Evolutionary conservation across 176 grass and related monocot genomes (phyloP).

Genomic region (Tuctoria greenei): DNA sequence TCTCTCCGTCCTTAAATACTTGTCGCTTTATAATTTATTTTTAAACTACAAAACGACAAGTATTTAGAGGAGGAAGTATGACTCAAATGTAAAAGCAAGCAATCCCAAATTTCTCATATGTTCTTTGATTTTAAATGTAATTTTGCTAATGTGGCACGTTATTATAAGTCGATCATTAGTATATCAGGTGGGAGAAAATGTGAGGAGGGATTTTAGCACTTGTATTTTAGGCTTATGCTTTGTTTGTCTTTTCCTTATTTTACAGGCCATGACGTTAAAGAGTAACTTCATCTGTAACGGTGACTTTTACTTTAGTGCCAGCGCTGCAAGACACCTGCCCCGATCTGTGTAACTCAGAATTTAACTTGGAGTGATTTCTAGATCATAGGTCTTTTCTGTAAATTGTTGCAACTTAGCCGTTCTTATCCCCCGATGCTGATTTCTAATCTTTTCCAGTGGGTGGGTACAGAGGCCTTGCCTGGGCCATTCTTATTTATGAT

Average conservation of each 20-base stretch:
- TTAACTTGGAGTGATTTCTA: slow-evolving; percentile 47
- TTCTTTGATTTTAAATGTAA: background rate
- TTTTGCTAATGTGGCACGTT: background rate
- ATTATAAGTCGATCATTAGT: background rate
- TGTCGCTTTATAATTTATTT: too few relatives aligned
- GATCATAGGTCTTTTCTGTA: slow-evolving; percentile 36
- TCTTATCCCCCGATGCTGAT: slow-evolving; percentile 32
- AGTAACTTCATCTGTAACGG: background rate
- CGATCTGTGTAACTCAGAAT: too few relatives aligned
- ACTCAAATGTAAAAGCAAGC: background rate
- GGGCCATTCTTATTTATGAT: background rate
- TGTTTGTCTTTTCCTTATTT: background rate
- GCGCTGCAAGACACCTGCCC: too few relatives aligned
- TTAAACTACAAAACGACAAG: too few relatives aligned
- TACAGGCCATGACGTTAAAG: slow-evolving; percentile 17
- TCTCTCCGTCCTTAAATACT: too few relatives aligned
- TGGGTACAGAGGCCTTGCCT: background rate
- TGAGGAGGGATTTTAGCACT: background rate
- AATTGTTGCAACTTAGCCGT: slow-evolving; percentile 37
- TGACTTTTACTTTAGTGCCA: too few relatives aligned
- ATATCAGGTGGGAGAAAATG: background rate
- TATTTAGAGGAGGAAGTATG: too few relatives aligned
- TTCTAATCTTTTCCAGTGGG: background rate
- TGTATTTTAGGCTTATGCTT: background rate
- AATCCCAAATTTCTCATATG: background rate